Conservation (phyloP, 2,329 filamentous ascomycete species). For the Xylaria sp. region DNA sequence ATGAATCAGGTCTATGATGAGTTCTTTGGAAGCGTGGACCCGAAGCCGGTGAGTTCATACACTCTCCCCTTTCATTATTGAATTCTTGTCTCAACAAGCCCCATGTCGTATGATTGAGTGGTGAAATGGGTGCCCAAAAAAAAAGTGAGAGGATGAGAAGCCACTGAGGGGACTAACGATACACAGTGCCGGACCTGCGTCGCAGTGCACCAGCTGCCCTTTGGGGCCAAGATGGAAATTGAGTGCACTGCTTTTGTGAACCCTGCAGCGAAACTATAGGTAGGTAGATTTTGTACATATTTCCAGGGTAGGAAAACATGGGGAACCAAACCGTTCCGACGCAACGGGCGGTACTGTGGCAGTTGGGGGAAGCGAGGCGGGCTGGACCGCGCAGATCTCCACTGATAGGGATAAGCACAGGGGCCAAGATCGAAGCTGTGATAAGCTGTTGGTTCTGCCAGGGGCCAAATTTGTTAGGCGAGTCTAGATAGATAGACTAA, state of each 20-base stretch:
- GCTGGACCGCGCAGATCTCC: too few relatives aligned
- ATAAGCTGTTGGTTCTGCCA: too few relatives aligned
- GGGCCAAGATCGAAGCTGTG: too few relatives aligned
- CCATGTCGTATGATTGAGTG: slow-evolving; percentile 30
- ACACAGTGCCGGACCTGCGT: slow-evolving; percentile 66
- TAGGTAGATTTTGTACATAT: neutral
- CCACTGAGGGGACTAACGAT: too few relatives aligned
- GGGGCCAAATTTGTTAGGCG: too few relatives aligned
- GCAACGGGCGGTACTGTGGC: too few relatives aligned
- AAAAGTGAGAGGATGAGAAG: neutral
- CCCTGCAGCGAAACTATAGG: slow-evolving; percentile 27
- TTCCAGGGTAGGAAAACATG: neutral
- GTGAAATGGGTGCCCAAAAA: neutral
- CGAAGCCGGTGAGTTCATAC: slow-evolving; percentile 55
- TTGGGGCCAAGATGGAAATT: slow-evolving; percentile 75
- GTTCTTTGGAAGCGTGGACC: slow-evolving; percentile 49
- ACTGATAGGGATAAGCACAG: too few relatives aligned
- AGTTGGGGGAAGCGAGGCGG: too few relatives aligned
- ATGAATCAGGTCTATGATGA: slow-evolving; percentile 63
- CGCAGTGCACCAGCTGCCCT: slow-evolving; percentile 73
- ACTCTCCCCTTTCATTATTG: neutral
- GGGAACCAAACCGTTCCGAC: neutral
- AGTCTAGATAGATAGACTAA: neutral
- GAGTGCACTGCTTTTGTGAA: slow-evolving; percentile 65
- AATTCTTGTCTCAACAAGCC: neutral